These are phyloP conservation scores for Colletotrichum lentis DNA, from an alignment of 2,329 filamentous ascomycete species.

Conservation along the genomic window DNA sequence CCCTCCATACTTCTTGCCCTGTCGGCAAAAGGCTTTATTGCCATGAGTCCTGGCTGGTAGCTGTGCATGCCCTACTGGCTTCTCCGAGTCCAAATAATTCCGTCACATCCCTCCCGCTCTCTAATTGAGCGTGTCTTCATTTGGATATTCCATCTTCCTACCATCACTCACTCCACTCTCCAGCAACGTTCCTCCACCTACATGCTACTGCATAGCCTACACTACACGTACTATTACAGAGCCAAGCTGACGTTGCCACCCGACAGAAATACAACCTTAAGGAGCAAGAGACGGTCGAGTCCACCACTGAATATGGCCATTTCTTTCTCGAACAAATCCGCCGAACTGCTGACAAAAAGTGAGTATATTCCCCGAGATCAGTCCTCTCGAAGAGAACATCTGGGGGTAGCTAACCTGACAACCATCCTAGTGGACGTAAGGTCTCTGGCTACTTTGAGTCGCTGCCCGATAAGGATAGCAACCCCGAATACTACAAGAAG, in stretches of 20 bases:
- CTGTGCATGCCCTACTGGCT: constrained; percentile 2
- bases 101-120: not conserved
- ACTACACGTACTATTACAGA: constrained; percentile 30
- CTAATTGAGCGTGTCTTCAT: not conserved
- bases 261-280: constrained; percentile 57
- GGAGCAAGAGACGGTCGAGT: constrained; percentile 69
- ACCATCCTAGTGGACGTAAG: constrained; percentile 67
- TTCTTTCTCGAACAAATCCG: constrained; percentile 79
- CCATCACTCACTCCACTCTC: constrained; percentile 8
- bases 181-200: not conserved
- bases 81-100: not conserved
- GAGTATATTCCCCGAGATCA: constrained; percentile 44
- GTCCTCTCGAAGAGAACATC: too few species aligned
- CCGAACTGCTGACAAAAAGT: constrained; percentile 83
- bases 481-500: constrained; percentile 79
- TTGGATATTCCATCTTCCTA: constrained; percentile 9
- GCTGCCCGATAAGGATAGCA: constrained; percentile 69
- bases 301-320: constrained; percentile 75
- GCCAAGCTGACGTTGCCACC: constrained; percentile 5
- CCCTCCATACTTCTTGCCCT: constrained; percentile 41
- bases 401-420: constrained; percentile 10
- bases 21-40: constrained; percentile 1
- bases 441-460: constrained; percentile 80
- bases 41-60: not conserved
- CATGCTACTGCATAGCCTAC: constrained; percentile 24